Conservation (phyloP, 2,329 filamentous ascomycete species). For the Exophiala alcalophila region DNA sequence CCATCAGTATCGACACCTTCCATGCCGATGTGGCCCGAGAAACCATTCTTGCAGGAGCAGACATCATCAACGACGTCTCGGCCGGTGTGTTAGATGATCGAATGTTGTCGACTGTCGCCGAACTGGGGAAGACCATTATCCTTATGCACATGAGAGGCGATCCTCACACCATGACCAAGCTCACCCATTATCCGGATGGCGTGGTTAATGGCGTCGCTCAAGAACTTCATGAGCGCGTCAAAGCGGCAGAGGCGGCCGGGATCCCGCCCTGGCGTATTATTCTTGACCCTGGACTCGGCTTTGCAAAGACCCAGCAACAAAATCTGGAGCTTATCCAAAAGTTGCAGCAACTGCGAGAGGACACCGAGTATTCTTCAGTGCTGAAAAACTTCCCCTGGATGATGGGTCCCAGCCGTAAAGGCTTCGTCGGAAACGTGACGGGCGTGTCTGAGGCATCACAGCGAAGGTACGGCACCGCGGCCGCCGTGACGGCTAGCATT, state of each 20-base stretch:
- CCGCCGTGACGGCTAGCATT: conserved; percentile 79
- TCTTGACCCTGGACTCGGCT: conserved; percentile 89
- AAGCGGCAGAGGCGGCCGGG: conserved; percentile 74
- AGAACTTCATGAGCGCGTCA: conserved; percentile 69
- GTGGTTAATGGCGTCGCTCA: conserved; percentile 62
- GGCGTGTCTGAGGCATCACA: conserved; percentile 68
- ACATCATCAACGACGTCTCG: conserved; percentile 94
- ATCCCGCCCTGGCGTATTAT: conserved; percentile 91
- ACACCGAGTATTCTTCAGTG: conserved; percentile 60
- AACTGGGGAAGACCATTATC: conserved; percentile 72
- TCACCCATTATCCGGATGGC: conserved; percentile 67
- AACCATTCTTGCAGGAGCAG: conserved; percentile 73
- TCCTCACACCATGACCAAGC: conserved; percentile 72
- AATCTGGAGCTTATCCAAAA: conserved; percentile 76
- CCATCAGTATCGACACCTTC: conserved; percentile 90
- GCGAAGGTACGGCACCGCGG: conserved; percentile 80
- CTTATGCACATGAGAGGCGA: conserved; percentile 95
- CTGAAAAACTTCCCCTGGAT: conserved; percentile 78
- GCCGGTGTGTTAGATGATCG: conserved; percentile 72
- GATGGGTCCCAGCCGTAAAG: conserved; percentile 82
- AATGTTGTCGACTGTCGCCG: conserved; percentile 79
- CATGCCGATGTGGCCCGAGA: conserved; percentile 76
- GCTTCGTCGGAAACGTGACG: conserved; percentile 80
- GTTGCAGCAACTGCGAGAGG: conserved; percentile 61
- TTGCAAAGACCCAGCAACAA: conserved; percentile 78